Evolutionary conservation across 1,284 basidiomycete species (phyloP).

Genomic region (Salmacisia buchloeana): DNA sequence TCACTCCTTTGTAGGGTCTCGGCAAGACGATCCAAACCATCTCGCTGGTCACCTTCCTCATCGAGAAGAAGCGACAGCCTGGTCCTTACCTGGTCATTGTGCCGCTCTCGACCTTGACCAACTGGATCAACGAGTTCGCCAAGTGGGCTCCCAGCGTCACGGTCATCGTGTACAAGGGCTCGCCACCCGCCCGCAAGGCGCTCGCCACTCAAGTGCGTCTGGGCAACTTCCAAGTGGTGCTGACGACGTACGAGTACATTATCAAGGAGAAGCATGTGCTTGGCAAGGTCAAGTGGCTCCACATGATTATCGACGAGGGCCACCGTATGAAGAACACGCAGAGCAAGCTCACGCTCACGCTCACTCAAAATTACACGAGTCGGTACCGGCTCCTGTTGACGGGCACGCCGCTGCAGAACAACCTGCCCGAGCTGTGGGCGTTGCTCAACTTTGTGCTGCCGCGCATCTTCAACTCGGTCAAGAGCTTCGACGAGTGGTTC

Average conservation of each 20-base stretch:
- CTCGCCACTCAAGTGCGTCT: conserved; percentile 36
- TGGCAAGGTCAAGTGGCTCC: conserved; percentile 50
- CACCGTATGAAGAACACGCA: conserved; percentile 99
- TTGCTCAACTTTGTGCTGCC: conserved; percentile 96
- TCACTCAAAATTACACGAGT: conserved; percentile 87
- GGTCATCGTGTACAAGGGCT: conserved; percentile 49
- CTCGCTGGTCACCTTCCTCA: conserved; percentile 50
- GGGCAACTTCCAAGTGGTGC: conserved; percentile 48
- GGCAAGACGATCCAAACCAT: conserved; percentile 51
- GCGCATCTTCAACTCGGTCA: conserved; percentile 98
- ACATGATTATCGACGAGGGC: conserved; percentile 59
- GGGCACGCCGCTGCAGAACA: conserved; percentile 97
- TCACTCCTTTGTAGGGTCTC: conserved; percentile 25
- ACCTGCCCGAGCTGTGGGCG: conserved; percentile 95
- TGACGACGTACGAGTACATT: conserved; percentile 51
- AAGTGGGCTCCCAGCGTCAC: conserved; percentile 49
- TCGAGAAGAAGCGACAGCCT: conserved; percentile 49
- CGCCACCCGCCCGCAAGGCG: conserved; percentile 45
- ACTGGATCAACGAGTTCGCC: conserved; percentile 50
- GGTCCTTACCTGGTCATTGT: conserved; percentile 51
- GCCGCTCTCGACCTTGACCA: conserved; percentile 49
- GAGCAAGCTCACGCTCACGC: conserved; percentile 84
- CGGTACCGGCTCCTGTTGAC: conserved; percentile 93
- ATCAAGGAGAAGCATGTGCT: conserved; percentile 51
- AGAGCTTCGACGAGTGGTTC: conserved; percentile 99